These are phyloP conservation scores for Royoungia palumana DNA, from an alignment of 768 basidiomycete genomes.

Conservation along the genomic window DNA sequence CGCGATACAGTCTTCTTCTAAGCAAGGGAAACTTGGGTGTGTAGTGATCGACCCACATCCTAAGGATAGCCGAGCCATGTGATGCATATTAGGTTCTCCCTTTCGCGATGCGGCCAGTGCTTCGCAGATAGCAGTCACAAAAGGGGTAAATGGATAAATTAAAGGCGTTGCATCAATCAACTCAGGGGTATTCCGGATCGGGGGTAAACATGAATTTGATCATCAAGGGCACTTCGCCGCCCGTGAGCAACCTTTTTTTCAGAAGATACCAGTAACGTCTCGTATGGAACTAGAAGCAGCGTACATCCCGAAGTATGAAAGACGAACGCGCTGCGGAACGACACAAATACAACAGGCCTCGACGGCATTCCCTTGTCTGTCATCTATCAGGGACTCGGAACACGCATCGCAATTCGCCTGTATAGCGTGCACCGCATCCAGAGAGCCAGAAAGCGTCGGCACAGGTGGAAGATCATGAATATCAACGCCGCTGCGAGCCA, in stretches of 20 bases:
- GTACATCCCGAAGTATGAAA: constrained; percentile 7
- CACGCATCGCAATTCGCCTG: constrained; percentile 11
- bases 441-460: not conserved
- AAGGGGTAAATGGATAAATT: constrained; percentile 4
- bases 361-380: constrained; percentile 4
- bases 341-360: constrained; percentile 3
- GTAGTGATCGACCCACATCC: not conserved
- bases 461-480: constrained; percentile 3
- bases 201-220: constrained; percentile 10
- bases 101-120: not conserved
- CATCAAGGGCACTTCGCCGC: constrained; percentile 4
- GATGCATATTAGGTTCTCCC: not conserved
- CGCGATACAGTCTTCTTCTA: constrained; percentile 69
- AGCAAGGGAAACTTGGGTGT: not conserved
- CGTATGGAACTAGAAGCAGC: constrained; percentile 7
- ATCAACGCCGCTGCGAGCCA: constrained; percentile 3
- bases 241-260: not conserved
- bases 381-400: constrained; percentile 5
- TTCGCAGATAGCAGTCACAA: not conserved
- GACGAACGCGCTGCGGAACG: constrained; percentile 5
- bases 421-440: constrained; percentile 6
- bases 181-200: constrained; percentile 8
- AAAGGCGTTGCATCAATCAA: constrained; percentile 5
- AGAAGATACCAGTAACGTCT: constrained; percentile 2
- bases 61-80: not conserved